Conservation (phyloP, 148 eudicot genomes). For the Fagopyrum esculentum region DNA sequence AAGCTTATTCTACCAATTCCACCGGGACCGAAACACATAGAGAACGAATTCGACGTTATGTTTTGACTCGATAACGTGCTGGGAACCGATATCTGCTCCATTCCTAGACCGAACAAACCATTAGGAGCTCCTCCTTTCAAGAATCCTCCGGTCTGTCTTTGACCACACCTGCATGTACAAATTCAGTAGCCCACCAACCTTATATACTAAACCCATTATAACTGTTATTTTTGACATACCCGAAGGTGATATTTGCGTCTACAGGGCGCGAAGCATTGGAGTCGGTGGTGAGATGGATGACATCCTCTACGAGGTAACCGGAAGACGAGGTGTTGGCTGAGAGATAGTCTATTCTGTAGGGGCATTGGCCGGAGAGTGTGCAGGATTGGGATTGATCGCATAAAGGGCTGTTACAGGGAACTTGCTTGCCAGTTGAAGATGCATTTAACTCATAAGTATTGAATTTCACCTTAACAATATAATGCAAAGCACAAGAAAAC, state of each 20-base stretch:
- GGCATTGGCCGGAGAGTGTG: conserved; percentile 29
- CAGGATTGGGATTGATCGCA: conserved; percentile 18
- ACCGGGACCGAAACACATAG: conserved; percentile 76
- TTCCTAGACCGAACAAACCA: conserved; percentile 86
- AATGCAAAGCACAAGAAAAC: background rate
- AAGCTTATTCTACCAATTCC: conserved; percentile 72
- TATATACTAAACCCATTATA: background rate
- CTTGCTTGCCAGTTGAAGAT: conserved; percentile 54
- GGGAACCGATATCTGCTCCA: conserved; percentile 69
- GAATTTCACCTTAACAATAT: conserved; percentile 11
- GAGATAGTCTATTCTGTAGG: conserved; percentile 49
- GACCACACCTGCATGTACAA: conserved; percentile 63
- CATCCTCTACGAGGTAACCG: conserved; percentile 70
- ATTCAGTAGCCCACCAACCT: background rate
- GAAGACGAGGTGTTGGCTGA: conserved; percentile 61
- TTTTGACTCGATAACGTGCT: conserved; percentile 60
- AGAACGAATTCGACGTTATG: conserved; percentile 68
- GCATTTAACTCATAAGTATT: conserved; percentile 57
- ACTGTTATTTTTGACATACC: conserved; percentile 31
- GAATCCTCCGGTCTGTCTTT: conserved; percentile 70
- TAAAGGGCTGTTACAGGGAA: conserved; percentile 49
- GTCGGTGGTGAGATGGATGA: conserved; percentile 58
- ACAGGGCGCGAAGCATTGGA: conserved; percentile 26
- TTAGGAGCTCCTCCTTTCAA: conserved; percentile 82
- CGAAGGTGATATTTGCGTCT: conserved; percentile 53